Evolutionary conservation across 768 basidiomycete species (phyloP), one percentile per base, ranked within the genome.

Genomic region (Galerina marginata): DNA sequence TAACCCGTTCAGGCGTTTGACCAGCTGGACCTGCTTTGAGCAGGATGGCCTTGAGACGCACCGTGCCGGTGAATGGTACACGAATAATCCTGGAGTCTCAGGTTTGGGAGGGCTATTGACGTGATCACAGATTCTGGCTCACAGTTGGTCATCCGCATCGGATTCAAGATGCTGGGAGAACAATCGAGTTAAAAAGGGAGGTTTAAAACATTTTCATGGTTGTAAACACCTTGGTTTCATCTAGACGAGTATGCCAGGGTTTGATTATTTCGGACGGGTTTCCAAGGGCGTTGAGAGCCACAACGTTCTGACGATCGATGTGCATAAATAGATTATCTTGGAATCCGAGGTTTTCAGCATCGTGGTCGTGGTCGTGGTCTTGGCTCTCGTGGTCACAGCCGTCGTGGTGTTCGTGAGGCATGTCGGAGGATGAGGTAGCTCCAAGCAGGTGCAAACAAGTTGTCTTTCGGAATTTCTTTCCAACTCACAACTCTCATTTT

Each of bases 141-240:
- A 93, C 92, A 97, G 74, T 73, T 94, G 91, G 69, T 96, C 95
- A 74, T 96, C 95, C 37, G 91, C 90, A 64, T 97, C 95, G 15
- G 93, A 95, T 73, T 95, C 91, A 59, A 95, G 71, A 61, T 76
- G 92, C 95, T 97, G 38, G 38, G 10, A 25, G 10, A 40, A 39
- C 11, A 16, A 25, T 43, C 54, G 16, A 54, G 37, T 15, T 36
- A 5, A 65, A 55, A 60, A n/a, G 20, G 20, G 53, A 33, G 15
- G 44, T 12, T 38, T 25, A 20, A 6, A 39, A 52, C 39, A n/a
- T 46, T 1, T 23, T 33, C 10, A 51, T 14, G 43, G 42, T 20
- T 14, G 46, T 6, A 33, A 23, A 45, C 51, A 95, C 95, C 77
- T 81, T 77, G 33, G 76, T 75, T 72, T 95, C 93, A 59, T 90